Conservation (phyloP, 495 filamentous ascomycete genomes). For the Talaromyces proteolyticus region DNA sequence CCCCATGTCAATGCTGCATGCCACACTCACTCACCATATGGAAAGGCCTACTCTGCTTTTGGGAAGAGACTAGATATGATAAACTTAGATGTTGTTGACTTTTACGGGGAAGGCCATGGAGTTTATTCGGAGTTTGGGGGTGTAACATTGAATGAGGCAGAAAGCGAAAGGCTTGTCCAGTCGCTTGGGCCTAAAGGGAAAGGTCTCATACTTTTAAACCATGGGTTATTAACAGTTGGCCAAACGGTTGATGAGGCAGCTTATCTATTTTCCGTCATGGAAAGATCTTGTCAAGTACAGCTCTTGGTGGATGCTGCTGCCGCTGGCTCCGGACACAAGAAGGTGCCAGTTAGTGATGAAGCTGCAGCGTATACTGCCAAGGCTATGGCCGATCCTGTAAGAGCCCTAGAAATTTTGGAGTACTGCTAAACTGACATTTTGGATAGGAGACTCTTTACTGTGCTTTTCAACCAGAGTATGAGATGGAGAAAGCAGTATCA, state of each 20-base stretch:
- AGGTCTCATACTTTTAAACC: constrained; percentile 45
- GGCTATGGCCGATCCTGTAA: constrained; percentile 39
- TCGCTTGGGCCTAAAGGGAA: constrained; percentile 44
- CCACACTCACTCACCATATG: constrained; percentile 19
- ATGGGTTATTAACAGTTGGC: constrained; percentile 49
- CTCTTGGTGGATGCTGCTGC: constrained; percentile 45
- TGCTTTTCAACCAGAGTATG: constrained; percentile 17
- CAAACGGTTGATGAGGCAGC: constrained; percentile 51
- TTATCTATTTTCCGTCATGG: constrained; percentile 44
- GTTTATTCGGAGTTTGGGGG: constrained; percentile 52
- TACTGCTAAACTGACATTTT: not conserved
- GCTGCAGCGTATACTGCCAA: constrained; percentile 48
- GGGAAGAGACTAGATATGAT: constrained; percentile 22
- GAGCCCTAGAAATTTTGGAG: not conserved
- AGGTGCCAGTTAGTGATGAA: constrained; percentile 36
- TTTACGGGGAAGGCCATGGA: constrained; percentile 41
- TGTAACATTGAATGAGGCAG: constrained; percentile 45
- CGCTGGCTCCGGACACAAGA: constrained; percentile 26
- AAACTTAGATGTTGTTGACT: constrained; percentile 43
- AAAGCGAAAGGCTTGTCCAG: constrained; percentile 44
- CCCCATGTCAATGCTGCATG: constrained; percentile 25
- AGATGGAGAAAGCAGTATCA: constrained; percentile 10
- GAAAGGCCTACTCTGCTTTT: constrained; percentile 19
- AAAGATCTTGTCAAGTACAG: constrained; percentile 47
- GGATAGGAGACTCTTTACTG: constrained; percentile 11